A percentile compares a stretch with the other conserved stretches of the same genome.
phyloP scores from a whole-genome alignment of 2,329 filamentous ascomycete species.

The Chrysosporium keratinophilum region DNA sequence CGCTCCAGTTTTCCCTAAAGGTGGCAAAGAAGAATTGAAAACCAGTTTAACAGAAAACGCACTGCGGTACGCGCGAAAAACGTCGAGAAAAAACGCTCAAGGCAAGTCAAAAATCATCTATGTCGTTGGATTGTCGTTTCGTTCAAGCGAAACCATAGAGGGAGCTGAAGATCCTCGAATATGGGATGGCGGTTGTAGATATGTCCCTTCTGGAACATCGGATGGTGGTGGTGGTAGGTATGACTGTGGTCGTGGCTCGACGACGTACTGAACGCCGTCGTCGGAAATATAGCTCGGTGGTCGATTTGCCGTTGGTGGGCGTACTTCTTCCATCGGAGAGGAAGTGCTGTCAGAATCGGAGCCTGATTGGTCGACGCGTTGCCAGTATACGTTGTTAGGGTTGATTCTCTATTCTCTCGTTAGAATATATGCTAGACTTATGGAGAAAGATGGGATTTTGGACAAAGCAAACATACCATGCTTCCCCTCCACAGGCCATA shows the following conservation, averaged over 20 bases:
- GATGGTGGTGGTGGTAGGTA: conserved; percentile 19
- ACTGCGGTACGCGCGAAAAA: background rate
- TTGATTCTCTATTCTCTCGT: conserved; percentile 53
- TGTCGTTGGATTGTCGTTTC: conserved; percentile 1
- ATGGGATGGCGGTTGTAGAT: conserved; percentile 10
- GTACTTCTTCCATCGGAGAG: conserved; percentile 17
- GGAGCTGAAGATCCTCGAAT: conserved; percentile 17
- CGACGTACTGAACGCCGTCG: conserved; percentile 61
- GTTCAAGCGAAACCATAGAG: conserved; percentile 43
- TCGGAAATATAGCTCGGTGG: conserved; percentile 70
- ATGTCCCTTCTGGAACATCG: background rate
- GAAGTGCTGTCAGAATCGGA: background rate
- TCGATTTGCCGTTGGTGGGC: conserved; percentile 33
- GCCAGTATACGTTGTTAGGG: conserved; percentile 72
- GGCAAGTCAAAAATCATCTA: background rate
- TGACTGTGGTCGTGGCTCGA: conserved; percentile 56
- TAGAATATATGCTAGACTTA: background rate
- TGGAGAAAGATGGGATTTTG: conserved; percentile 1
- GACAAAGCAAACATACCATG: conserved; percentile 50
- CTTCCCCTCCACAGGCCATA: conserved; percentile 79
- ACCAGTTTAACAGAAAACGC: background rate
- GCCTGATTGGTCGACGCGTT: conserved; percentile 44
- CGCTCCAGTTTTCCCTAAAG: background rate
- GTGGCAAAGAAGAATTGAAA: background rate
- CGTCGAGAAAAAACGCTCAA: background rate